Evolutionary conservation across 352 stramenopile species (phyloP), one percentile per base, ranked within the genome.

Genomic region (Globisporangium sylvaticum): DNA sequence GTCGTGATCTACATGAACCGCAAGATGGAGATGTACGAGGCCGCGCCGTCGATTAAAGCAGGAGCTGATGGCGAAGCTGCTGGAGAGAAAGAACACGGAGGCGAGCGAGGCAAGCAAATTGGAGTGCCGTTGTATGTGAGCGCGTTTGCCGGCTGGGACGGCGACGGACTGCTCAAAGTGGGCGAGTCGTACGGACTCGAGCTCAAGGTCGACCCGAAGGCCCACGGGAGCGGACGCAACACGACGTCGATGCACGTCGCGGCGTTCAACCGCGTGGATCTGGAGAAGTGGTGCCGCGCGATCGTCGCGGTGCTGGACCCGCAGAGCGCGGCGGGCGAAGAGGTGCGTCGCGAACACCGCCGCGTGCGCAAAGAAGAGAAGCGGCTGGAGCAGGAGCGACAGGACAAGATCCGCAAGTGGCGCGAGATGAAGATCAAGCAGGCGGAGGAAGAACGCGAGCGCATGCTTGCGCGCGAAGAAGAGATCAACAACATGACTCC

Each of bases 401-500:
- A 90, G 61, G 80, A 90, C 58, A 87, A 91, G 69, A 77, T 90
- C 62, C 79, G 78, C 65, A 81, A 82, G 63, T 88, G 79, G 81
- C 88, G 89, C 65, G 83, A 86, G 64, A 84, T 78, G 58, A 86
- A 88, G 69, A 72, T 73, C 18, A 68, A 72, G 27, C 71, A 84
- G 68, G 66, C 83, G 2, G 71, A 89, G 63, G 78, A 89, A 14
- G 81, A 91, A 37, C 78, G 83, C 46, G 64, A 87, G 50, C 72
- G 78, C 4, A 61, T 86, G 27, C 62, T 88, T 22, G 83, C 83
- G 42, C 69, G 83, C 5, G 83, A 91, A 29, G 76, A 86, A 32
- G 78, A 89, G 67, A 91, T 91, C 50, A 88, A 72, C 63, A 85
- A 90, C 62, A 91, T 91, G 83, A 91, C 83, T 46, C 83, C 83